Evolutionary conservation across 768 basidiomycete genomes (phyloP), one percentile per base, ranked within the genome.

Genomic region (Panaeolus cyanescens): DNA sequence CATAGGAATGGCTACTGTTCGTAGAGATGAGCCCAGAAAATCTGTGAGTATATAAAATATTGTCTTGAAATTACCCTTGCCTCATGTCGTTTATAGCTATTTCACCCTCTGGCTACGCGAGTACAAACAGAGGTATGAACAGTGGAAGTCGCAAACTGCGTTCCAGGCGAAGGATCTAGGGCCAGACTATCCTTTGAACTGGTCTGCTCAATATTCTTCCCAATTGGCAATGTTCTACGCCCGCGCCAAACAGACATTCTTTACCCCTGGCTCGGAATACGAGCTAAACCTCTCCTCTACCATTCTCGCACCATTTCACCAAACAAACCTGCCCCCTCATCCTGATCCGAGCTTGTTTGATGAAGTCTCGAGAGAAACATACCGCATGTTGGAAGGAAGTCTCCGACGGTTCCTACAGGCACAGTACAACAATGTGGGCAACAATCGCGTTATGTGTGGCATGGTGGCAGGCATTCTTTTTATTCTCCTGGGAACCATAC

Each of bases 91-190:
- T 58, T 34, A 5, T 67, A 88, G 88, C 19, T 93, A 93, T 68
- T 93, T 93, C 69, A 82, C 84, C n/a, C 84, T 93, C 55, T 93
- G 91, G 91, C 78, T 92, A 31, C 85, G 84, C 62, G 91, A 92
- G 65, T 93, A 93, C 66, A 86, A 83, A 10, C 65, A 71, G 28
- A 77, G 79, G 60, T 77, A 82, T 63, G 69, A 72, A 45, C 80
- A 82, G 69, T 84, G 78, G 80, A 73, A 72, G 58, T 74, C 72
- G 13, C 74, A 73, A 19, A 64, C 67, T 36, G 76, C 72, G 63
- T 75, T 71, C 32, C 77, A 70, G 62, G 71, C 61, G 62, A 71
- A 74, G 32, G 62, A 65, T 63, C 67, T 68, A 22, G 68, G 64
- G 4, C 63, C 71, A 4, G 72, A 77, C 30, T 72, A 70, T 60